Conservation (phyloP, 768 basidiomycete species). For the Auricularia cornea region DNA sequence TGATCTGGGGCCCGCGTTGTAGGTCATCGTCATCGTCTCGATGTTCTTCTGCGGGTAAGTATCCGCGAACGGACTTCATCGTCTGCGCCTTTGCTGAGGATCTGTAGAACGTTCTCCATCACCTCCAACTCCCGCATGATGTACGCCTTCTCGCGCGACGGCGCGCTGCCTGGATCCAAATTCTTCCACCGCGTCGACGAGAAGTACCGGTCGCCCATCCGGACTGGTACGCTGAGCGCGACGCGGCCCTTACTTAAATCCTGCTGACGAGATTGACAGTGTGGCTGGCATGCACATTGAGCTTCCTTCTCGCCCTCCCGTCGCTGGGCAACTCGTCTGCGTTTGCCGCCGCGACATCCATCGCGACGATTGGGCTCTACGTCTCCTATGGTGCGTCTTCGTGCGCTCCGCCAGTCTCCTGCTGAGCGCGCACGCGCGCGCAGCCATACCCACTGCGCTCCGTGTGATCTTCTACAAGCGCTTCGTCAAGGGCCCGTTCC, state of each 20-base stretch:
- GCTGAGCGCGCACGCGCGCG: not conserved
- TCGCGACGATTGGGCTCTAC: conserved; percentile 70
- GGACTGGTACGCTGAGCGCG: conserved; percentile 43
- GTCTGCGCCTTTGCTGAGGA: too few relatives aligned
- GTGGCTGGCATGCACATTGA: conserved; percentile 70
- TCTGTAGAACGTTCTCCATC: conserved; percentile 57
- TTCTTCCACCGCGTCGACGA: conserved; percentile 59
- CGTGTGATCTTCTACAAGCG: conserved; percentile 51
- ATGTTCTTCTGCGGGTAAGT: conserved; percentile 68
- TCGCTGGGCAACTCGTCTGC: conserved; percentile 68
- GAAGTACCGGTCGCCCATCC: conserved; percentile 53
- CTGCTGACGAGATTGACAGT: conserved; percentile 31
- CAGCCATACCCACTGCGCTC: conserved; percentile 61
- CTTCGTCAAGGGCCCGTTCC: conserved; percentile 64
- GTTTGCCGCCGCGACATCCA: conserved; percentile 47
- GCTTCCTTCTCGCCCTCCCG: conserved; percentile 67
- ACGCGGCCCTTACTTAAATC: not conserved
- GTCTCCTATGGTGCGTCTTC: conserved; percentile 53
- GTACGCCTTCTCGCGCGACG: conserved; percentile 73
- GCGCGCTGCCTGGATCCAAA: conserved; percentile 57
- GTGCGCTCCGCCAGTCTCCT: not conserved
- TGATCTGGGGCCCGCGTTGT: not conserved
- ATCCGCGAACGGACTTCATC: too few relatives aligned
- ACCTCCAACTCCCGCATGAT: conserved; percentile 78
- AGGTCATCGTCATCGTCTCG: conserved; percentile 59